Evolutionary conservation across 164 flowering plant genomes (phyloP).

Genomic region (Warburgia ugandensis): DNA sequence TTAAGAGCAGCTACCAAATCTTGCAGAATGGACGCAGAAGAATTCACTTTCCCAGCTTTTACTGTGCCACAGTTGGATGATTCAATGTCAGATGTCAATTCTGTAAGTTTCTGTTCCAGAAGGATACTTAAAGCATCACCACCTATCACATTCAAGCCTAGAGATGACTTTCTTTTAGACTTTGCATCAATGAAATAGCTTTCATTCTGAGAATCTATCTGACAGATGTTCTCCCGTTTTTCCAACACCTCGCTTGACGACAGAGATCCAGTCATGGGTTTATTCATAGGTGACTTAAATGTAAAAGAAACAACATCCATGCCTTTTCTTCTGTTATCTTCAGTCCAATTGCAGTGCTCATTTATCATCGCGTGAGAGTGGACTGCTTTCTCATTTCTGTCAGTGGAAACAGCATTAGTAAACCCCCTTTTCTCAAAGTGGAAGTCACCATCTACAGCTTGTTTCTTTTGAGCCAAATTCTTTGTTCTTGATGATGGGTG

Average conservation of each 20-base stretch:
- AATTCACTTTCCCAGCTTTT: constrained; percentile 19
- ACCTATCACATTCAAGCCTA: constrained; percentile 45
- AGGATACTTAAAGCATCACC: constrained; percentile 77
- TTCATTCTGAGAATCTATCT: constrained; percentile 27
- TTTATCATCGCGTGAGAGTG: constrained; percentile 6
- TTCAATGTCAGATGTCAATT: constrained; percentile 43
- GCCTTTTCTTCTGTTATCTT: constrained; percentile 36
- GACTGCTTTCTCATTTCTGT: constrained; percentile 21
- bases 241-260: constrained; percentile 11
- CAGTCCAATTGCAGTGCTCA: constrained; percentile 4
- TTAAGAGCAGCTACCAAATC: constrained; percentile 24
- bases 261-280: constrained; percentile 26
- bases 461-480: constrained; percentile 52
- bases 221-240: constrained; percentile 15
- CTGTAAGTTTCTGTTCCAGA: constrained; percentile 75
- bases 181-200: constrained; percentile 23
- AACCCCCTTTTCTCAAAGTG: constrained; percentile 26
- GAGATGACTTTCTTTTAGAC: constrained; percentile 20
- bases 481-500: constrained; percentile 24
- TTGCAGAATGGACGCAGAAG: constrained; percentile 20
- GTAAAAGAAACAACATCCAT: constrained; percentile 92
- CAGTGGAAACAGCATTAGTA: constrained; percentile 18
- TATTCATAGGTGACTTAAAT: constrained; percentile 78
- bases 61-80: constrained; percentile 24
- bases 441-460: constrained; percentile 37